A percentile compares a stretch with the other conserved stretches of the same genome.
phyloP scores from a whole-genome alignment of 768 basidiomycete species.

The Polyporus arcularius region DNA sequence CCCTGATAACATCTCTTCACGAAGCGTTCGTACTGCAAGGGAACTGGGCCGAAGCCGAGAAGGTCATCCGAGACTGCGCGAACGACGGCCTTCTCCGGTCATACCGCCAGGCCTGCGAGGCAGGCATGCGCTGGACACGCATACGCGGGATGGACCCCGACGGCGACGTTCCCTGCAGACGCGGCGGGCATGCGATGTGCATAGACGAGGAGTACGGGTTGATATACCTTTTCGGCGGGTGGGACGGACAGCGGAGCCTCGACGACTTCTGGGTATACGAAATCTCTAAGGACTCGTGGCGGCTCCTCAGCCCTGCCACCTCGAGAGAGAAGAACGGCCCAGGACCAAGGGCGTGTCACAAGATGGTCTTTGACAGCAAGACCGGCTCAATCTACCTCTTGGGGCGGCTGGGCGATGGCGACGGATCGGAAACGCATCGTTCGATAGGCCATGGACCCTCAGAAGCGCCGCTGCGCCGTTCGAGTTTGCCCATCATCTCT shows the following conservation, averaged over 20 bases:
- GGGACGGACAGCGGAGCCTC: conserved; percentile 69
- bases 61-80: conserved; percentile 50
- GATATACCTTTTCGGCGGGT: conserved; percentile 81
- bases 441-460: background rate
- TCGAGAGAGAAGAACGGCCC: conserved; percentile 64
- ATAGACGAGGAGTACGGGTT: conserved; percentile 62
- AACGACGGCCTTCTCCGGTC: conserved; percentile 60
- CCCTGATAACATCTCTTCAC: conserved; percentile 67
- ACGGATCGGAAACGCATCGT: conserved; percentile 26
- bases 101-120: conserved; percentile 58
- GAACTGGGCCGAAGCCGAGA: conserved; percentile 60
- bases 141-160: conserved; percentile 62
- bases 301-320: conserved; percentile 55
- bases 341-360: conserved; percentile 73
- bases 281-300: conserved; percentile 62
- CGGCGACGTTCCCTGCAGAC: conserved; percentile 63
- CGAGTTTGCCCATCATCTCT: background rate
- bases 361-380: conserved; percentile 77
- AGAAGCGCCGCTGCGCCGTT: background rate
- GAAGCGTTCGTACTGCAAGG: conserved; percentile 66
- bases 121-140: conserved; percentile 62
- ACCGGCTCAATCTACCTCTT: conserved; percentile 72
- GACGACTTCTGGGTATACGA: conserved; percentile 82
- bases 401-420: conserved; percentile 65
- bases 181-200: conserved; percentile 84